phyloP scores from a whole-genome alignment of 352 stramenopile genomes.

The Globisporangium parvum region DNA sequence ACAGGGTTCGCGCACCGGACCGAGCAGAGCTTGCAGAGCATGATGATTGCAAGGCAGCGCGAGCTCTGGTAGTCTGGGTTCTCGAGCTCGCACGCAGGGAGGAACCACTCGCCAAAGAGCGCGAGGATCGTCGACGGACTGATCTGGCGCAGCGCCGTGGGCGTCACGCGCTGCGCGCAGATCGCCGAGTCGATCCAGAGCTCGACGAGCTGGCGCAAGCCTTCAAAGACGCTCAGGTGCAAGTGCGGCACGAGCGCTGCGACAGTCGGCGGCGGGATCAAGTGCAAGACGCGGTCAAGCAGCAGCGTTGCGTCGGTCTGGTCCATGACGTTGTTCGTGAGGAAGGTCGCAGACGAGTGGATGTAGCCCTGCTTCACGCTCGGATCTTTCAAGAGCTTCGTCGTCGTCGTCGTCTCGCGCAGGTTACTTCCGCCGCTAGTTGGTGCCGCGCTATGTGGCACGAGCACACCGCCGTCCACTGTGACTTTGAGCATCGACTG shows the following conservation, averaged over 20 bases:
- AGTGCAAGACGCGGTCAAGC: constrained; percentile 72
- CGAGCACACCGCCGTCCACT: constrained; percentile 41
- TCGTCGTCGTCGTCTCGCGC: constrained; percentile 12
- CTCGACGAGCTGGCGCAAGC: constrained; percentile 65
- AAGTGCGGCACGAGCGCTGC: constrained; percentile 53
- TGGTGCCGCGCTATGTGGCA: constrained; percentile 26
- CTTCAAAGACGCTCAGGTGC: constrained; percentile 69
- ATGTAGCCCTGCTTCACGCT: constrained; percentile 56
- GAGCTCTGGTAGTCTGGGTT: constrained; percentile 67
- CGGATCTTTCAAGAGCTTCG: constrained; percentile 41
- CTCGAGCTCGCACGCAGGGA: constrained; percentile 77
- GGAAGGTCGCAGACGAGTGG: constrained; percentile 61
- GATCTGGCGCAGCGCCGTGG: constrained; percentile 60
- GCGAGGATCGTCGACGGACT: constrained; percentile 77
- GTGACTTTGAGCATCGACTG: constrained; percentile 70
- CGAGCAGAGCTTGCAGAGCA: constrained; percentile 72
- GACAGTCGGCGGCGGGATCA: constrained; percentile 69
- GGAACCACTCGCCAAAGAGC: constrained; percentile 84
- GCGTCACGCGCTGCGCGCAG: constrained; percentile 39
- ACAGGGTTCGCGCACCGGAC: constrained; percentile 57
- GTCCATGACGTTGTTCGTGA: constrained; percentile 54
- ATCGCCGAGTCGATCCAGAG: constrained; percentile 83
- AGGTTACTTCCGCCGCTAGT: constrained; percentile 3
- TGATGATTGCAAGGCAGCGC: constrained; percentile 69
- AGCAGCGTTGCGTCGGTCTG: constrained; percentile 64